These are phyloP conservation scores for Trichopus zeylanicus DNA, from an alignment of 116 monocot genomes.

Conservation along the genomic window DNA sequence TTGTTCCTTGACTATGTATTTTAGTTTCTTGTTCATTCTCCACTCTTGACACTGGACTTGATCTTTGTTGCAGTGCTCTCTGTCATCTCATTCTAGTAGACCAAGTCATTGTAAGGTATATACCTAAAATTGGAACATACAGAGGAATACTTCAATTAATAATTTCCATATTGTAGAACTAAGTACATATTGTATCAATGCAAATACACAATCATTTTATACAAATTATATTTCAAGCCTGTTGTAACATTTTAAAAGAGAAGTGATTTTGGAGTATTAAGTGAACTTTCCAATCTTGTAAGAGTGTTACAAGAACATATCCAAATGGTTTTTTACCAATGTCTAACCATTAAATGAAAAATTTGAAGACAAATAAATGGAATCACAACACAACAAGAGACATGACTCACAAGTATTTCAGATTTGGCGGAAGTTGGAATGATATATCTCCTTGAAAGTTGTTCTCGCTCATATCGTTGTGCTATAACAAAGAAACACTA, in stretches of 20 bases:
- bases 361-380: too few relatives aligned
- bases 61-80: neutral
- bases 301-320: too few relatives aligned
- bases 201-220: too few relatives aligned
- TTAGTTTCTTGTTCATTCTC: neutral
- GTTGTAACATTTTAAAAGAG: too few relatives aligned
- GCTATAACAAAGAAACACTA: conserved; percentile 49
- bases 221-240: too few relatives aligned
- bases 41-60: neutral
- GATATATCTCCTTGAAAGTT: conserved; percentile 90
- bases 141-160: neutral
- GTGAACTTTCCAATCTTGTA: too few relatives aligned
- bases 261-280: too few relatives aligned
- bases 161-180: neutral
- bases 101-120: conserved; percentile 26
- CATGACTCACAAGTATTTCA: conserved; percentile 57
- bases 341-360: too few relatives aligned
- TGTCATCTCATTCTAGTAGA: conserved; percentile 17
- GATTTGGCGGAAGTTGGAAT: conserved; percentile 93
- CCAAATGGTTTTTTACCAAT: too few relatives aligned
- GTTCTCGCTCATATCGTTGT: conserved; percentile 96
- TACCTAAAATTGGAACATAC: conserved; percentile 6
- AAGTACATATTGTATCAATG: too few relatives aligned
- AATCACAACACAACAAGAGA: too few relatives aligned
- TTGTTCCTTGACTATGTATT: conserved; percentile 14